These are phyloP conservation scores for Melampsora larici-populina DNA, from an alignment of 1,284 basidiomycete genomes.

Conservation along the genomic window DNA sequence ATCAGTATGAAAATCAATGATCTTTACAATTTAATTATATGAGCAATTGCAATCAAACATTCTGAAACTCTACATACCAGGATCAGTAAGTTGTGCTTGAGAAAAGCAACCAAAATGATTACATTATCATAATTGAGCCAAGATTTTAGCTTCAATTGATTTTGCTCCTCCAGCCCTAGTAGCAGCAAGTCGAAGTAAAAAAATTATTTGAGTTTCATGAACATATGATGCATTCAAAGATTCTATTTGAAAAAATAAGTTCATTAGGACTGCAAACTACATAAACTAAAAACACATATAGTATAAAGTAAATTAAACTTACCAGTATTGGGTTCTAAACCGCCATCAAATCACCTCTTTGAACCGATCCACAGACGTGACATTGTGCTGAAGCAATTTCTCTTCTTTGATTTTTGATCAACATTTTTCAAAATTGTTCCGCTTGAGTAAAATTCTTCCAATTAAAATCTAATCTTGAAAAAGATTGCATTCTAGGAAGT, in stretches of 20 bases:
- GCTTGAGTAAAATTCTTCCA: conserved; percentile 35
- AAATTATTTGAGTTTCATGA: conserved; percentile 87
- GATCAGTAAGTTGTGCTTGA: conserved; percentile 74
- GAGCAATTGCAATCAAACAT: conserved; percentile 60
- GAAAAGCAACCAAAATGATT: conserved; percentile 76
- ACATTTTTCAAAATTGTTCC: conserved; percentile 41
- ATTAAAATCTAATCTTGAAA: conserved; percentile 37
- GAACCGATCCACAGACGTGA: conserved; percentile 71
- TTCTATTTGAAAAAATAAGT: conserved; percentile 28
- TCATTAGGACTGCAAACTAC: background rate
- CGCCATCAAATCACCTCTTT: conserved; percentile 75
- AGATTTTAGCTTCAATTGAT: conserved; percentile 72
- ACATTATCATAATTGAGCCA: conserved; percentile 76
- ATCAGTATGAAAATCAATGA: background rate
- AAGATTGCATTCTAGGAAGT: conserved; percentile 43
- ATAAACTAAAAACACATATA: background rate
- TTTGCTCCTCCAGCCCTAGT: conserved; percentile 77
- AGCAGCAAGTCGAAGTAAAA: conserved; percentile 78
- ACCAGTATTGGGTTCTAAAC: conserved; percentile 84
- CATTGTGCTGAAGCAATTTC: conserved; percentile 70
- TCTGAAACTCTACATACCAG: conserved; percentile 55
- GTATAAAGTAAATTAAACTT: conserved; percentile 3
- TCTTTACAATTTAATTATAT: conserved; percentile 94
- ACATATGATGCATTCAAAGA: conserved; percentile 88
- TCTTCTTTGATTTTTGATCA: conserved; percentile 76